Base-by-base conservation (phyloP, 2,329 filamentous ascomycete genomes). In the Epichloe scottii region DNA sequence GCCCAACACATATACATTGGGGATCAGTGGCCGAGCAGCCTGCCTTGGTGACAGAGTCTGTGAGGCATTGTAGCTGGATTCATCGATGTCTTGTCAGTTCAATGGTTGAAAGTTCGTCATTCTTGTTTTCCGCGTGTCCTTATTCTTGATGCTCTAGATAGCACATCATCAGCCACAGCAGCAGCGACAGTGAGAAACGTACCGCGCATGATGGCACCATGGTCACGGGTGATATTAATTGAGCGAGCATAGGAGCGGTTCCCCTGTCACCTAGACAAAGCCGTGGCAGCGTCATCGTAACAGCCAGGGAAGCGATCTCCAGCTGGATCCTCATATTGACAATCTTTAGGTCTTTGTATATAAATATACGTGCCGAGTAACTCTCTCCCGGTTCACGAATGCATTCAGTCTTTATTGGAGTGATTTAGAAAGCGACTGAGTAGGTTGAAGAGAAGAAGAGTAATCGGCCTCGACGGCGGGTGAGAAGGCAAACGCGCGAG, bases 1-100 rank as follows among this genome's bases (percentile, higher is more conserved):
- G 55, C 55, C 58, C 58, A 46, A 61, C 56, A n/a, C 72, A 76
- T 57, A 72, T 75, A 39, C 52, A 53, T 34, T 48, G 40, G 12
- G 45, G n/a, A 46, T 53, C 52, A 6, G 19, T 4, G n/a, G 34
- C 15, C 3, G 49, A 39, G 35, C 52, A 53, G 56, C 60, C 63
- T 33, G 42, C 47, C 33, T 48, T 39, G 42, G 21, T 2, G 15
- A 47, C 39, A 5, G 42, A 47, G 5, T 44, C 5, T 11, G 21
- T 14, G 14, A 53, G 51, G 39, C 51, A 50, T 12, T 33, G 15
- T 5, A 50, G 33, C 51, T 53, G 17, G 8, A 48, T n/a, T 11
- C 17, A 2, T 21, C 19, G 15, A 33, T 7, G 26, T 33, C 17
- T 33, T 14, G 44, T 43, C 7, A 41, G 50, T n/a, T 46, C 7